Evolutionary conservation across 768 basidiomycete genomes (phyloP).

Genomic region (Boletellus ananas): DNA sequence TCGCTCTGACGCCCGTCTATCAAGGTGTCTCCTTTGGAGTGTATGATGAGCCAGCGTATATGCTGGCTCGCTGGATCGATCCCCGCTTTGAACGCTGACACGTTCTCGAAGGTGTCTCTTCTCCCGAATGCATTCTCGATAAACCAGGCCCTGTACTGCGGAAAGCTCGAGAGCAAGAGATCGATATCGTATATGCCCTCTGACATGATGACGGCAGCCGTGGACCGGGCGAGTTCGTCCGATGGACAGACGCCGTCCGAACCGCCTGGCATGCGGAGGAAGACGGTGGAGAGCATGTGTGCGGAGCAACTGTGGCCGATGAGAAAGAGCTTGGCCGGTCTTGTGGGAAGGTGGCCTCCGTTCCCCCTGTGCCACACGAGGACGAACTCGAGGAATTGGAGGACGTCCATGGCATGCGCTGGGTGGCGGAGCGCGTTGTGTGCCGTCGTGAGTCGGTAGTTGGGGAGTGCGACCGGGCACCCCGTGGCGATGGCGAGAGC

Average conservation of each 20-base stretch:
- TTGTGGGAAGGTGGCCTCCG: conserved; percentile 29
- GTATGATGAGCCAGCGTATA: conserved; percentile 67
- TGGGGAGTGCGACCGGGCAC: conserved; percentile 65
- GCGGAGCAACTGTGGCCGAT: conserved; percentile 82
- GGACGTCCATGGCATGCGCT: conserved; percentile 62
- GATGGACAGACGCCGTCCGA: conserved; percentile 39
- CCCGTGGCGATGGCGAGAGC: conserved; percentile 46
- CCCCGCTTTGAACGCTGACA: conserved; percentile 43
- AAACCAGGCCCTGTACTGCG: conserved; percentile 67
- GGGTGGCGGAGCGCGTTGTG: conserved; percentile 55
- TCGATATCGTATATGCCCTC: conserved; percentile 81
- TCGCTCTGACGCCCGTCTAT: conserved; percentile 62
- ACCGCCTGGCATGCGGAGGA: conserved; percentile 46
- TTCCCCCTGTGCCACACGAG: conserved; percentile 35
- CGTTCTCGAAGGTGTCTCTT: conserved; percentile 43
- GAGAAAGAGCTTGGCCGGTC: conserved; percentile 47
- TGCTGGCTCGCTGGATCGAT: conserved; percentile 33
- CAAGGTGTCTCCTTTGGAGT: conserved; percentile 69
- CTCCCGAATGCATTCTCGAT: conserved; percentile 60
- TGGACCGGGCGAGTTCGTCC: conserved; percentile 37
- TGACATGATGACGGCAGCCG: conserved; percentile 58
- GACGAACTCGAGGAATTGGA: conserved; percentile 60
- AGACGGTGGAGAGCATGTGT: conserved; percentile 71
- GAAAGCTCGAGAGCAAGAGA: conserved; percentile 58
- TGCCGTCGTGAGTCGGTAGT: conserved; percentile 67